These are phyloP conservation scores for Alternaria brassicae DNA, from an alignment of 2,329 filamentous ascomycete species.

Conservation along the genomic window DNA sequence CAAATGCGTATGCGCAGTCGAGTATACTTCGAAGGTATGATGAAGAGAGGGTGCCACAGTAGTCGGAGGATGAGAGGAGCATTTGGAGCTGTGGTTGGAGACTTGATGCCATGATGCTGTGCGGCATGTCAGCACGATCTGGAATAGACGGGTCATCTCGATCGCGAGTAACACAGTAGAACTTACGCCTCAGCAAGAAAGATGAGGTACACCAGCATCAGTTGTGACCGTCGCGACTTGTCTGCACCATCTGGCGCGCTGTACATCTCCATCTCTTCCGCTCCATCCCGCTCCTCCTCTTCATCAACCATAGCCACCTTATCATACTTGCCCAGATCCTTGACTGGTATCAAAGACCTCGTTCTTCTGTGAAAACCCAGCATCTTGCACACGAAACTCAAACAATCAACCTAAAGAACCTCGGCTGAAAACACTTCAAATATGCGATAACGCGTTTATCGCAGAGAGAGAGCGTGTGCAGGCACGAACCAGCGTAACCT, in stretches of 20 bases:
- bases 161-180: background rate
- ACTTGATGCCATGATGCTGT: constrained; percentile 57
- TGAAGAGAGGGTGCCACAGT: constrained; percentile 54
- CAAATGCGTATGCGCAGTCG: constrained; percentile 58
- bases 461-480: constrained; percentile 15
- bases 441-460: constrained; percentile 21
- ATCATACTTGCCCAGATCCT: constrained; percentile 52
- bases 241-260: constrained; percentile 21
- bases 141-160: background rate
- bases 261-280: constrained; percentile 41
- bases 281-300: constrained; percentile 34
- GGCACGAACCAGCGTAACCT: constrained; percentile 41
- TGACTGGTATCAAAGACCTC: constrained; percentile 54
- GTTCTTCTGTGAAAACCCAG: constrained; percentile 54
- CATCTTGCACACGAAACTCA: constrained; percentile 44
- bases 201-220: constrained; percentile 55
- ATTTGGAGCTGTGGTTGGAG: constrained; percentile 57
- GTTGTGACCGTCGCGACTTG: constrained; percentile 42
- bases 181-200: constrained; percentile 58
- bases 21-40: constrained; percentile 58
- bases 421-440: constrained; percentile 7
- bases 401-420: constrained; percentile 8
- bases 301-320: constrained; percentile 44
- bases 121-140: constrained; percentile 12
- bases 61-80: constrained; percentile 54